A percentile compares a stretch with the other conserved stretches of the same genome.
Conservation (phyloP, 2,329 filamentous ascomycete species). For the Stachybotrys chlorohalonatus region DNA sequence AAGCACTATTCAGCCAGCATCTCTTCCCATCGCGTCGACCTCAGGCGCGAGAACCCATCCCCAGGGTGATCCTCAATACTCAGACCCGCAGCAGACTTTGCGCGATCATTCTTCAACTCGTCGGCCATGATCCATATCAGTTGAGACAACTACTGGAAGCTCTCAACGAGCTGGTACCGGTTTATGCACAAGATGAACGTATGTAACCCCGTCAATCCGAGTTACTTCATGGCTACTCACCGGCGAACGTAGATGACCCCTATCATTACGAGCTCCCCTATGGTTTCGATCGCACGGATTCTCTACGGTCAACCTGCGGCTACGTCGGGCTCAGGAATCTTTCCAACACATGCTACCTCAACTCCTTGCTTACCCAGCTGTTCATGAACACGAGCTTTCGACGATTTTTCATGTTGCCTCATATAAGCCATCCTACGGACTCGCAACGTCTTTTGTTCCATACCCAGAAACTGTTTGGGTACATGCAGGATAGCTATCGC, state of each 20-base stretch:
- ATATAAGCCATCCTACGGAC: slow-evolving; percentile 42
- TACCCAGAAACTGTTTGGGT: slow-evolving; percentile 73
- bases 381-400: slow-evolving; percentile 93
- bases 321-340: slow-evolving; percentile 89
- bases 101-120: slow-evolving; percentile 48
- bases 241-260: slow-evolving; percentile 25
- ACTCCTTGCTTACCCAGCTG: slow-evolving; percentile 86
- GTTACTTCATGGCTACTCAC: slow-evolving; percentile 4
- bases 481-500: slow-evolving; percentile 74
- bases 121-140: slow-evolving; percentile 39
- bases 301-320: slow-evolving; percentile 66
- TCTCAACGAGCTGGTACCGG: slow-evolving; percentile 24
- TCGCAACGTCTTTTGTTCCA: slow-evolving; percentile 63
- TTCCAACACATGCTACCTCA: slow-evolving; percentile 95
- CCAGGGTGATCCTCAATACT: slow-evolving; percentile 37
- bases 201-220: slow-evolving; percentile 11
- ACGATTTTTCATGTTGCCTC: slow-evolving; percentile 65
- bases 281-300: slow-evolving; percentile 55
- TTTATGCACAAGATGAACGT: slow-evolving; percentile 30
- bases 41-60: slow-evolving; percentile 19
- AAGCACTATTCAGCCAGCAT: slow-evolving; percentile 50
- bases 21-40: slow-evolving; percentile 51
- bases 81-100: slow-evolving; percentile 51
- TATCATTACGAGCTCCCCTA: slow-evolving; percentile 54
- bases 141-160: slow-evolving; percentile 40